Percentiles rank a stretch among this genome's conserved stretches.
phyloP scores from a whole-genome alignment of 1,139 yeast genomes.

The Yamadazyma friedrichii region DNA sequence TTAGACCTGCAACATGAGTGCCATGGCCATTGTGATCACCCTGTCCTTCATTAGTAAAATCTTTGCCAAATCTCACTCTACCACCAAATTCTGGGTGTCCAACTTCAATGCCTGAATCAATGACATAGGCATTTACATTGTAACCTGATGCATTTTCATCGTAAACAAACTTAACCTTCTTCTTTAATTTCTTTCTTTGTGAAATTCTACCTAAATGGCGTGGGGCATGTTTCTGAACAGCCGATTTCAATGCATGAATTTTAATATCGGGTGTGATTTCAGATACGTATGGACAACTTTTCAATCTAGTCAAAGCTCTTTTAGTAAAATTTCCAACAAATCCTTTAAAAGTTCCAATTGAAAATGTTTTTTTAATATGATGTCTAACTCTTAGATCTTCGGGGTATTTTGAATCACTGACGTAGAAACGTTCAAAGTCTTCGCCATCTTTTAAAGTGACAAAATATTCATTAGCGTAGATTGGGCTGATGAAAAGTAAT shows the following conservation, averaged over 20 bases:
- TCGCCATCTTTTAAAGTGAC: slow-evolving; percentile 27
- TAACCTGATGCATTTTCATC: slow-evolving; percentile 24
- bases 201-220: slow-evolving; percentile 68
- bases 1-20: slow-evolving; percentile 89
- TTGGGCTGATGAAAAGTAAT: neutral
- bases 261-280: slow-evolving; percentile 59
- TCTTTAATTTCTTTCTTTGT: slow-evolving; percentile 38
- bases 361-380: slow-evolving; percentile 43
- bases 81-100: slow-evolving; percentile 67
- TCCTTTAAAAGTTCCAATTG: slow-evolving; percentile 65
- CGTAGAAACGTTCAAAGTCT: slow-evolving; percentile 39
- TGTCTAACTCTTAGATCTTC: slow-evolving; percentile 37
- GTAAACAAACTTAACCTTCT: slow-evolving; percentile 24
- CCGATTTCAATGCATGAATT: slow-evolving; percentile 44
- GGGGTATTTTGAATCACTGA: slow-evolving; percentile 34
- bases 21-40: slow-evolving; percentile 76
- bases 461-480: slow-evolving; percentile 17
- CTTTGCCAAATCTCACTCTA: slow-evolving; percentile 57
- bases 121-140: slow-evolving; percentile 69
- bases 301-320: slow-evolving; percentile 46
- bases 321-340: slow-evolving; percentile 59
- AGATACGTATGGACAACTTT: slow-evolving; percentile 49
- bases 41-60: slow-evolving; percentile 58
- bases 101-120: slow-evolving; percentile 71
- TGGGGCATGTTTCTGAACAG: slow-evolving; percentile 51